Evolutionary conservation across 106 monocot species (phyloP).

Genomic region (Ottelia alismoides): DNA sequence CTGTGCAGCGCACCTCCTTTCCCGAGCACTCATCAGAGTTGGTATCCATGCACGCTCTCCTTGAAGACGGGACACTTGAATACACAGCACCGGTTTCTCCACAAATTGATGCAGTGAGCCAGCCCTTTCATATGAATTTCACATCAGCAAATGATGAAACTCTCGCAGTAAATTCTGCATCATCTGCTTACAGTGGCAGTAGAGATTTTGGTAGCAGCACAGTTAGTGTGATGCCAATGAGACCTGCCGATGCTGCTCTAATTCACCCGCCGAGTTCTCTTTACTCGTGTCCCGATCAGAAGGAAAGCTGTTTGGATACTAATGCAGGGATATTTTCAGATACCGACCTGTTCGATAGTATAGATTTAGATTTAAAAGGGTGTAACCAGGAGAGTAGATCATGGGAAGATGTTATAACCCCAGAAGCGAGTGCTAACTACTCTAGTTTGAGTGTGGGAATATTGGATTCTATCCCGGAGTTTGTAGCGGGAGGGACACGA

Average conservation of each 20-base stretch:
- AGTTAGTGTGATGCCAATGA: neutral
- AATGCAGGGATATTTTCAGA: conserved; percentile 5
- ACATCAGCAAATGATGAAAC: too few relatives aligned
- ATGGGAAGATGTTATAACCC: conserved; percentile 41
- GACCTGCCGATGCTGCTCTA: neutral
- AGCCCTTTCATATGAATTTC: too few relatives aligned
- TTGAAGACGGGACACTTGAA: conserved; percentile 6
- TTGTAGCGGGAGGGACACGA: conserved; percentile 8
- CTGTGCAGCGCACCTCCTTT: too few relatives aligned
- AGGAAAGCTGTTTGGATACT: conserved; percentile 3
- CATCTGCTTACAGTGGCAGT: conserved; percentile 6
- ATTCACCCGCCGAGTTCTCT: conserved; percentile 2
- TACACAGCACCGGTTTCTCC: neutral
- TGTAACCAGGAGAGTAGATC: conserved; percentile 12
- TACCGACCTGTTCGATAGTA: conserved; percentile 40
- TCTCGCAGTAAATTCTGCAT: neutral
- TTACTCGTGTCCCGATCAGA: neutral
- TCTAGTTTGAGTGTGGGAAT: conserved; percentile 19
- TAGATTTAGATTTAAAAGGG: conserved; percentile 36
- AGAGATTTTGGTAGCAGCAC: neutral
- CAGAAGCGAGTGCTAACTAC: conserved; percentile 6
- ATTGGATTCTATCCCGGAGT: conserved; percentile 18
- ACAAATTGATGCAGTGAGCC: conserved; percentile 5
- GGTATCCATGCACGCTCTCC: neutral
- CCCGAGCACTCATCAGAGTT: neutral